Evolutionary conservation across 192 early-diverging fungal species (phyloP).

Genomic region (Lobulomyces angularis): DNA sequence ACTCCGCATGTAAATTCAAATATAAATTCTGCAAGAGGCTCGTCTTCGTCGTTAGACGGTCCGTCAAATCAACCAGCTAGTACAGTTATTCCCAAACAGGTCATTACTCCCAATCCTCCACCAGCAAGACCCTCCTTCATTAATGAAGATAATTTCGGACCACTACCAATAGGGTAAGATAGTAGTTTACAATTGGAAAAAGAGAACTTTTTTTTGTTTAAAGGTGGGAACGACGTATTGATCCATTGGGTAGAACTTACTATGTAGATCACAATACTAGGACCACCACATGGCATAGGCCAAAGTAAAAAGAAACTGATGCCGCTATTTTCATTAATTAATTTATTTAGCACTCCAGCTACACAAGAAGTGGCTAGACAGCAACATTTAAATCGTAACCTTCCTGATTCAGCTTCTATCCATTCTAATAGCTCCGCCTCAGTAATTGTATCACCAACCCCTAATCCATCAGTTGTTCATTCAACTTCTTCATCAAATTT

Average conservation of each 20-base stretch:
- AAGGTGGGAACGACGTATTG: constrained; percentile 92
- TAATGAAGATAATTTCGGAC: constrained; percentile 48
- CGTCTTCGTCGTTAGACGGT: constrained; percentile 2
- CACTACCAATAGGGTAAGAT: constrained; percentile 29
- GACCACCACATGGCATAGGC: constrained; percentile 83
- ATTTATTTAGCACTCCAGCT: background rate
- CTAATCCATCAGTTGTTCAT: no score
- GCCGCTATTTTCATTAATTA: constrained; percentile 7
- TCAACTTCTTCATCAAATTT: constrained; percentile 6
- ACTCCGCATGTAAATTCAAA: background rate
- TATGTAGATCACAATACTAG: constrained; percentile 98
- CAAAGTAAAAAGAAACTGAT: no score
- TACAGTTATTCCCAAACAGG: constrained; percentile 5
- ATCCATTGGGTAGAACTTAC: constrained; percentile 87
- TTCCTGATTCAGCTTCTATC: no score
- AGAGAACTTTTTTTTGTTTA: constrained; percentile 7
- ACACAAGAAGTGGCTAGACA: constrained; percentile 5
- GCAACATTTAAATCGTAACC: constrained; percentile 66
- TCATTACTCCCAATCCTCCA: constrained; percentile 18
- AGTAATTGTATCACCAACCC: no score
- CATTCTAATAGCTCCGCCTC: no score
- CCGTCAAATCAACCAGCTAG: no score
- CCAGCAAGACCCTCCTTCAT: constrained; percentile 32
- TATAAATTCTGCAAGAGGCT: background rate
- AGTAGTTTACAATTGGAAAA: background rate